Evolutionary conservation across 2,329 filamentous ascomycete species (phyloP), one percentile per base, ranked within the genome.

Genomic region (Pseudogymnoascus sp.): DNA sequence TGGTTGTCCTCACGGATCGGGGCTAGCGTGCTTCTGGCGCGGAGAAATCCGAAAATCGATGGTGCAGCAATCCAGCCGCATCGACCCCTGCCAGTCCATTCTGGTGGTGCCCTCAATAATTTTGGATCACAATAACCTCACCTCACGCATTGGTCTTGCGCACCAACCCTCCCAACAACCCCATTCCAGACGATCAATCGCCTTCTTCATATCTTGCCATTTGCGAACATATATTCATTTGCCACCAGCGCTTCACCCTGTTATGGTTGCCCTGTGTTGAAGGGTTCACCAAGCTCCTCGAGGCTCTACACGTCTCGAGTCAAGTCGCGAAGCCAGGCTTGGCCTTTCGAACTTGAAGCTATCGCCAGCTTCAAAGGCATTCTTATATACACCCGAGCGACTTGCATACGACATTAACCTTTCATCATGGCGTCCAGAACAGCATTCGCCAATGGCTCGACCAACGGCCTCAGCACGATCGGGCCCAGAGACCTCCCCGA

Each of bases 81-180:
- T 55, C 49, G 16, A 55, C 49, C 49, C 49, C 49, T 55, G 49
- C 49, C 49, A 33, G 49, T 33, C 49, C 49, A 55, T 55, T 55
- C 49, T 55, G 49, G 49, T 21, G 28, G 49, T 55, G 49, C 49
- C 49, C 49, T 55, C 49, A 55, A 55, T 55, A 55, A 55, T 55
- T 55, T 55, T 55, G 49, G 49, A 55, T 55, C 49, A 55, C 49
- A 55, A 55, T 55, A 55, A 55, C 49, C 49, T 55, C 49, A 55
- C 28, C 25, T 33, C 49, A 28, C 49, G 49, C 49, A 55, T 55
- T 55, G 49, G 49, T 33, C 25, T 33, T 55, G 49, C 49, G 49
- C 49, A 55, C n/a, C 49, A 55, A 55, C 49, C n/a, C 21, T 23
- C 21, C 49, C 49, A 12, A 55, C 49, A 55, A 55, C 49, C 49